Conservation (phyloP, 2,329 filamentous ascomycete genomes). For the Colletotrichum sansevieriae region DNA sequence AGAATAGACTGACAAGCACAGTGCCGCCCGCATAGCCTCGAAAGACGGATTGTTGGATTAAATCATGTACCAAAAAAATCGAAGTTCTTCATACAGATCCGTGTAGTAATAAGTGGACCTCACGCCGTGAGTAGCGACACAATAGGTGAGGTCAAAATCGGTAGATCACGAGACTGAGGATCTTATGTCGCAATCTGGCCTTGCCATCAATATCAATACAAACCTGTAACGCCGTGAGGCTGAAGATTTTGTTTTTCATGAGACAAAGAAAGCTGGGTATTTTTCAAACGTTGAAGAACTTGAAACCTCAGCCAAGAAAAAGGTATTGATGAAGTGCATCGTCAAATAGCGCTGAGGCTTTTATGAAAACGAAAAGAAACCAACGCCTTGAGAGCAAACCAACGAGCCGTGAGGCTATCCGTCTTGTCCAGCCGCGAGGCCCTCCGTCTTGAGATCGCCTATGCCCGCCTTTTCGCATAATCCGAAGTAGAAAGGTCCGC, state of each 20-base stretch:
- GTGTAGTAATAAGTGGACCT: neutral
- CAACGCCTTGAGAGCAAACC: conserved; percentile 43
- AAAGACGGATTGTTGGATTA: neutral
- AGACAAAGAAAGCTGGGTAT: conserved; percentile 29
- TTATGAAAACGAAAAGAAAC: conserved; percentile 1
- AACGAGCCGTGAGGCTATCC: conserved; percentile 54
- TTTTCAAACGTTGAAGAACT: conserved; percentile 26
- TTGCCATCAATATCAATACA: conserved; percentile 10
- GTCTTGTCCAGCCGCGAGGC: conserved; percentile 55
- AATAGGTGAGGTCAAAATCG: neutral
- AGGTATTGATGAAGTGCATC: neutral
- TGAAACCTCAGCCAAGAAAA: neutral
- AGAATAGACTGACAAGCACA: neutral
- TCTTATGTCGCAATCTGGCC: conserved; percentile 11
- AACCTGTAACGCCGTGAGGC: conserved; percentile 36
- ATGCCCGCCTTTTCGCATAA: conserved; percentile 17
- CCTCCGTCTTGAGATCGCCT: conserved; percentile 45
- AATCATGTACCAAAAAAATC: neutral
- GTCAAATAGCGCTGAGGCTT: conserved; percentile 15
- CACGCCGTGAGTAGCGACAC: neutral
- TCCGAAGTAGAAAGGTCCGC: conserved; percentile 26
- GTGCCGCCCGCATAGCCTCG: neutral
- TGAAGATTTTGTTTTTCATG: conserved; percentile 8
- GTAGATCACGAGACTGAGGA: conserved; percentile 24
- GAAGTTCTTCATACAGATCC: conserved; percentile 15